A percentile compares a stretch with the other conserved stretches of the same genome.
Conservation (phyloP, 208 protist genomes). For the Trypanosoma mega region DNA sequence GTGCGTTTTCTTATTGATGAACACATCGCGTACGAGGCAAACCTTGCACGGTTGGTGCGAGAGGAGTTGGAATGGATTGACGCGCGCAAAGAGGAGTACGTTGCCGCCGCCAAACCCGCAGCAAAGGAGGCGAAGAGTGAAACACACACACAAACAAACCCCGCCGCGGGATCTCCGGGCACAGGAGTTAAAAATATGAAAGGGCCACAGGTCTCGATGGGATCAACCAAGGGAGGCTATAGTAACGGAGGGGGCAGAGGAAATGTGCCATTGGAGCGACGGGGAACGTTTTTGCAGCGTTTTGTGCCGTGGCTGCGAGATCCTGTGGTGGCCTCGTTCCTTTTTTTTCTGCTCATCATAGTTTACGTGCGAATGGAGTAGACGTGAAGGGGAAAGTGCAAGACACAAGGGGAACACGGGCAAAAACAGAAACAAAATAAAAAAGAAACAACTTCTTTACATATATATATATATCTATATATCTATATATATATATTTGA, state of each 20-base stretch:
- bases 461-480: constrained; percentile 15
- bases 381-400: not conserved
- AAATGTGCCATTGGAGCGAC: no score
- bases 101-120: not conserved
- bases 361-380: not conserved
- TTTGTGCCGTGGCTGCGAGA: no score
- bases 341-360: not conserved
- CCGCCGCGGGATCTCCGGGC: no score
- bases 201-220: no score
- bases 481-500: not conserved
- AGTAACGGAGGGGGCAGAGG: no score
- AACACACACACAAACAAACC: not conserved
- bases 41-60: constrained; percentile 38
- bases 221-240: no score
- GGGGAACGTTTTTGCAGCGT: no score
- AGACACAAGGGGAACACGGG: not conserved
- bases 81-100: not conserved
- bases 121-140: not conserved
- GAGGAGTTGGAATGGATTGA: constrained; percentile 61
- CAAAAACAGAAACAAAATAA: not conserved
- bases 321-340: not conserved
- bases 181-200: no score
- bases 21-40: constrained; percentile 58
- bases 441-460: not conserved
- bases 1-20: constrained; percentile 76